phyloP scores from a whole-genome alignment of 805 yeast species.

The Candida piceae region DNA sequence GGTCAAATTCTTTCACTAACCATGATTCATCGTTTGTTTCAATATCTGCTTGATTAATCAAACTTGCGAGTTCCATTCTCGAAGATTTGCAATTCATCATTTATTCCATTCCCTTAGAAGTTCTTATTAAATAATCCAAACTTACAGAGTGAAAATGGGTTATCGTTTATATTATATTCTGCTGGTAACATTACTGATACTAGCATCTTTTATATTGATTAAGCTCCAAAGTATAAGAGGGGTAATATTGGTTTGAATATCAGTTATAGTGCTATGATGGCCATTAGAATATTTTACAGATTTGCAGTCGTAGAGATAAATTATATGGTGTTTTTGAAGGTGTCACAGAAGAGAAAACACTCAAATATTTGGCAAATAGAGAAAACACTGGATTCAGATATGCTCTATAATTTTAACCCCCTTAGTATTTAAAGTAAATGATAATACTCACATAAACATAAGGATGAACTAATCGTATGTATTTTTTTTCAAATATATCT shows the following conservation, averaged over 20 bases:
- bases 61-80: no score
- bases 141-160: no score
- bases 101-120: no score
- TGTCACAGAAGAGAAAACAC: slow-evolving; percentile 20
- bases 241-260: slow-evolving; percentile 44
- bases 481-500: no score
- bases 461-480: no score
- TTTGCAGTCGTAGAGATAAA: slow-evolving; percentile 33
- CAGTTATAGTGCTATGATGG: slow-evolving; percentile 10
- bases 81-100: no score
- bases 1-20: no score
- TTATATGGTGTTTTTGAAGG: slow-evolving; percentile 27
- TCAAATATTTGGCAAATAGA: slow-evolving; percentile 53
- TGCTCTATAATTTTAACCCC: slow-evolving; percentile 9
- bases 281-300: slow-evolving; percentile 9
- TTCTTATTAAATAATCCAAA: no score
- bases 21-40: no score
- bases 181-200: slow-evolving; percentile 58
- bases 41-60: no score
- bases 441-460: no score
- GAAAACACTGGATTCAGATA: slow-evolving; percentile 56
- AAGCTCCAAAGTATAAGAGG: slow-evolving; percentile 47
- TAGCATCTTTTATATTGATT: slow-evolving; percentile 46
- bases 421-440: no score
- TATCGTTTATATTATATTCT: slow-evolving; percentile 51